Evolutionary conservation across 257 asterid genomes (phyloP).

Genomic region (Petunia axillaris): DNA sequence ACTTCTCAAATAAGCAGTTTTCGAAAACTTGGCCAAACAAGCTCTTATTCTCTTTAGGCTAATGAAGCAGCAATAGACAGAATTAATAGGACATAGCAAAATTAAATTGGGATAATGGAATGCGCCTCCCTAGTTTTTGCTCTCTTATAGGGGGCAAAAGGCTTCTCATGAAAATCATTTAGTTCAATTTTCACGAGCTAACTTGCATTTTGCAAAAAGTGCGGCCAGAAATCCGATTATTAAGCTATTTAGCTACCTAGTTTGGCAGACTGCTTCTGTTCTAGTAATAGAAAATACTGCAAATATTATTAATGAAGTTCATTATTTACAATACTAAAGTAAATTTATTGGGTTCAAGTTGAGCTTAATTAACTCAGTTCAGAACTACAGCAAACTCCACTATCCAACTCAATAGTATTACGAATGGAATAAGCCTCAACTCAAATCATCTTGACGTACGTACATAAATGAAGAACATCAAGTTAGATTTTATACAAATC

Average conservation of each 20-base stretch:
- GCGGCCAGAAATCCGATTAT: neutral
- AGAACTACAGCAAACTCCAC: neutral
- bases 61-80: no score
- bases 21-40: no score
- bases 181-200: neutral
- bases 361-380: neutral
- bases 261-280: neutral
- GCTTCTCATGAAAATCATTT: neutral
- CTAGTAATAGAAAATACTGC: no score
- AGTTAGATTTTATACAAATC: no score
- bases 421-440: neutral
- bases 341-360: neutral
- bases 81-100: neutral
- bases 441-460: no score
- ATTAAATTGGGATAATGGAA: neutral
- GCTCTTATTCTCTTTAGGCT: neutral
- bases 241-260: slow-evolving; percentile 12
- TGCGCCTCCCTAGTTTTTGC: slow-evolving; percentile 27
- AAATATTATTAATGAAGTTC: neutral
- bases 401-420: neutral
- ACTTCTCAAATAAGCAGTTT: no score
- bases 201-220: slow-evolving; percentile 10
- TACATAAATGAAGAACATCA: no score
- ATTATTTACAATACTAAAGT: neutral
- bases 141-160: slow-evolving; percentile 3